A percentile compares a stretch with the other conserved stretches of the same genome.
Conservation (phyloP, 805 yeast genomes). For the Hanseniaspora mollemarum region DNA sequence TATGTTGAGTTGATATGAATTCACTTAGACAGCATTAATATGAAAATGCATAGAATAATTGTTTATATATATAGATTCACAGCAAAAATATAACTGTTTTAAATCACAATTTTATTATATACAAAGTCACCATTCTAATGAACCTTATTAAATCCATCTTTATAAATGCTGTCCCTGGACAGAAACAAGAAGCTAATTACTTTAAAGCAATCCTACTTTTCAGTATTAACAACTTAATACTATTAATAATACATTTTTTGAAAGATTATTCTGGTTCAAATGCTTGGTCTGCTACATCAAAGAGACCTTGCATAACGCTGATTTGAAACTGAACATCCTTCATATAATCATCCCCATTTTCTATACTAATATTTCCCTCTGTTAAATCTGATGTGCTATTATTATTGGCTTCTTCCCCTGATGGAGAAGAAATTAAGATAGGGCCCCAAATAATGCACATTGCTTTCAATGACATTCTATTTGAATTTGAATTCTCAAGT, state of each 20-base stretch:
- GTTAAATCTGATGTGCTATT: background rate
- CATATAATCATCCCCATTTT: constrained; percentile 44
- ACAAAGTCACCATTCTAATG: too few relatives aligned
- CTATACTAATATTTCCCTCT: background rate
- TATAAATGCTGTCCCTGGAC: too few relatives aligned
- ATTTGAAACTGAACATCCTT: constrained; percentile 70
- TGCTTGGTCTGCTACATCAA: constrained; percentile 73
- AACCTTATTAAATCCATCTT: too few relatives aligned
- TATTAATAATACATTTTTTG: too few relatives aligned
- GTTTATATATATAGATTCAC: too few relatives aligned
- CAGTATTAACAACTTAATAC: too few relatives aligned
- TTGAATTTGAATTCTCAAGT: constrained; percentile 46
- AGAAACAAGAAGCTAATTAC: too few relatives aligned
- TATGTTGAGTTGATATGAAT: constrained; percentile 28
- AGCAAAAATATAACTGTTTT: too few relatives aligned
- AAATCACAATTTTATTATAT: too few relatives aligned
- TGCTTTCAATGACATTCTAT: constrained; percentile 73
- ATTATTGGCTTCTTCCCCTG: constrained; percentile 1
- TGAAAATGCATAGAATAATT: too few relatives aligned
- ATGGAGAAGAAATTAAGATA: constrained; percentile 49
- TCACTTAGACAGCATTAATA: too few relatives aligned
- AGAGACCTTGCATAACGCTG: constrained; percentile 70
- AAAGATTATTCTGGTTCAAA: constrained; percentile 46
- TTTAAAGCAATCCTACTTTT: too few relatives aligned
- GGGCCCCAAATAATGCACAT: constrained; percentile 95